These are phyloP conservation scores for Nemania sp. DNA, from an alignment of 2,329 filamentous ascomycete genomes.

Conservation along the genomic window DNA sequence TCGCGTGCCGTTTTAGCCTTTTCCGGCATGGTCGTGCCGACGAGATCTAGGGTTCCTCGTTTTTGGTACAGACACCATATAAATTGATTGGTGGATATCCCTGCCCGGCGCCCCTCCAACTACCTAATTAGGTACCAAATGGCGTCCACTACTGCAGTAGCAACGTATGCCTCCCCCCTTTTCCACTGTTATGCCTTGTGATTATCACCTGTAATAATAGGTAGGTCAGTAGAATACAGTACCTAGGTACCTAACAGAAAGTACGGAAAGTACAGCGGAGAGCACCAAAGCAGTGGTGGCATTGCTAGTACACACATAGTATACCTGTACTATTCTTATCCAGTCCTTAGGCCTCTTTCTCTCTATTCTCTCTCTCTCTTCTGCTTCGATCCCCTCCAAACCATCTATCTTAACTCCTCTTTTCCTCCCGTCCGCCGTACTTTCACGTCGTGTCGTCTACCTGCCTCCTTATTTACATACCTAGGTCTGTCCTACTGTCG, in stretches of 20 bases:
- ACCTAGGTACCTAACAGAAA: too few relatives aligned
- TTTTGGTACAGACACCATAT: background rate
- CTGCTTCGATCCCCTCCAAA: background rate
- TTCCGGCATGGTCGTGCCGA: slow-evolving; percentile 11
- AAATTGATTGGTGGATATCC: slow-evolving; percentile 25
- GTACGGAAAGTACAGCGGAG: too few relatives aligned
- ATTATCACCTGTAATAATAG: slow-evolving; percentile 17
- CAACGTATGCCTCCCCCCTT: background rate
- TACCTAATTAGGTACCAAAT: background rate
- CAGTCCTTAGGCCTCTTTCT: background rate
- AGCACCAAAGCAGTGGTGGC: background rate
- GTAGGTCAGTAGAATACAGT: too few relatives aligned
- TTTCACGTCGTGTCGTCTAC: background rate
- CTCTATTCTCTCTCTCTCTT: too few relatives aligned
- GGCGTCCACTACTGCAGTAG: background rate
- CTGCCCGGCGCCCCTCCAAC: background rate
- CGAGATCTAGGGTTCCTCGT: slow-evolving; percentile 18
- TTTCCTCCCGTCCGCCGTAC: background rate
- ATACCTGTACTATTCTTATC: slow-evolving; percentile 8
- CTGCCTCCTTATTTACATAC: background rate
- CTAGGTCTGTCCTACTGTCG: slow-evolving; percentile 6
- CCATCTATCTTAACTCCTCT: slow-evolving; percentile 15
- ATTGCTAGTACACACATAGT: background rate
- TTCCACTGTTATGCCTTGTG: slow-evolving; percentile 14
- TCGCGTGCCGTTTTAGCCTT: slow-evolving; percentile 22